These are phyloP conservation scores for Exophiala sp. DNA, from an alignment of 2,329 filamentous ascomycete species.

Conservation along the genomic window DNA sequence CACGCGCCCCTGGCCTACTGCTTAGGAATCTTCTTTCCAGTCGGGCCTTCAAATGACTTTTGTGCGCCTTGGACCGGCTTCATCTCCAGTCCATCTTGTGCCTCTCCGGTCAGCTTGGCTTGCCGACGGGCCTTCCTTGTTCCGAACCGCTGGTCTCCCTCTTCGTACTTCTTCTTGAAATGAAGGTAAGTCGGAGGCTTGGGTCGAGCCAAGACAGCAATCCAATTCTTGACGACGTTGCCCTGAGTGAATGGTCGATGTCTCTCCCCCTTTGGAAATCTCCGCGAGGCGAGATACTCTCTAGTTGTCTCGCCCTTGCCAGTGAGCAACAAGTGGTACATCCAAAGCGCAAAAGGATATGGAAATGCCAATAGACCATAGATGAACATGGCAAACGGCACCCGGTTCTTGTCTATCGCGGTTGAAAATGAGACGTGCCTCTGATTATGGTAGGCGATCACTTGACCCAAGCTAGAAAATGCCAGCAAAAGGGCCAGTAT, in stretches of 20 bases:
- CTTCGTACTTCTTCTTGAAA: constrained; percentile 70
- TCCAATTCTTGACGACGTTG: constrained; percentile 68
- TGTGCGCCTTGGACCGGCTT: constrained; percentile 49
- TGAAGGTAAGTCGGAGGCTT: constrained; percentile 80
- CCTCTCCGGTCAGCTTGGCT: constrained; percentile 45
- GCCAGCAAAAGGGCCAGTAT: constrained; percentile 70
- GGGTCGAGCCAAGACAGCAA: constrained; percentile 73
- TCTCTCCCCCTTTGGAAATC: constrained; percentile 85
- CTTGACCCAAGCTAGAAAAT: constrained; percentile 70
- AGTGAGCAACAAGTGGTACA: constrained; percentile 88
- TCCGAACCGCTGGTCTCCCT: constrained; percentile 80
- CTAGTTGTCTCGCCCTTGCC: constrained; percentile 87
- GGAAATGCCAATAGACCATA: constrained; percentile 68
- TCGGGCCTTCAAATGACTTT: constrained; percentile 28
- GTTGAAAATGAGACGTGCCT: constrained; percentile 61
- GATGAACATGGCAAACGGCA: constrained; percentile 82
- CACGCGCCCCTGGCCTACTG: constrained; percentile 17
- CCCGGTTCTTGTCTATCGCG: constrained; percentile 64
- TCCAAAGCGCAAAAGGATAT: constrained; percentile 77
- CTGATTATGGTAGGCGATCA: constrained; percentile 63
- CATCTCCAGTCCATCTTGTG: constrained; percentile 65
- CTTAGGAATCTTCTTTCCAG: constrained; percentile 17
- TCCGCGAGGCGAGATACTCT: constrained; percentile 93
- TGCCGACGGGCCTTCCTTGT: constrained; percentile 49
- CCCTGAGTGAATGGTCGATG: constrained; percentile 85